Conservation (phyloP, 768 basidiomycete genomes). For the Crepidotus variabilis region DNA sequence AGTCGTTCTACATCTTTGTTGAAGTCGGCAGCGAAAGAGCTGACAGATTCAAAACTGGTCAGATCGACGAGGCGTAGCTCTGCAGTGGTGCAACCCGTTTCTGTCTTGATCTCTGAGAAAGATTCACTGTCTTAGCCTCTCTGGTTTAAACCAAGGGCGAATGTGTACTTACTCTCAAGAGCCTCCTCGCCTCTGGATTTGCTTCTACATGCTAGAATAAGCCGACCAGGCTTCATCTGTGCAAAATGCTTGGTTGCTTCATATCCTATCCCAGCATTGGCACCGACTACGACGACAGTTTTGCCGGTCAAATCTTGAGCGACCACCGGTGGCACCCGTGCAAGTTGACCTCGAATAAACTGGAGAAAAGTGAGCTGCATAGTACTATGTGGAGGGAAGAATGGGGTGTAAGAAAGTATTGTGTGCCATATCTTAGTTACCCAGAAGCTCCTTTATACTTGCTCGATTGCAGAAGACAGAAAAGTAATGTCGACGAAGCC, state of each 20-base stretch:
- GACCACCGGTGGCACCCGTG: conserved; percentile 24
- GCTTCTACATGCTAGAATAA: conserved; percentile 36
- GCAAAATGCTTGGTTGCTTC: conserved; percentile 46
- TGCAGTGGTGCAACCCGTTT: conserved; percentile 28
- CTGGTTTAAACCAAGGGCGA: neutral
- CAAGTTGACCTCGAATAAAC: neutral
- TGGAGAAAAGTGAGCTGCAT: neutral
- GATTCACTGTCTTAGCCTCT: neutral
- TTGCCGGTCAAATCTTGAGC: conserved; percentile 37
- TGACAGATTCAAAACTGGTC: conserved; percentile 35
- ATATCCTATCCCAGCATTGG: conserved; percentile 48
- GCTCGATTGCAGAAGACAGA: too few relatives aligned
- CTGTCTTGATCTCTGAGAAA: conserved; percentile 22
- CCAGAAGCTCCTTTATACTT: too few relatives aligned
- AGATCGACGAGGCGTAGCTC: conserved; percentile 42
- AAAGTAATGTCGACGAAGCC: too few relatives aligned
- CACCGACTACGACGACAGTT: conserved; percentile 43
- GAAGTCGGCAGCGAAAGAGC: conserved; percentile 30
- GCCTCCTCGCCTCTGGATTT: conserved; percentile 30
- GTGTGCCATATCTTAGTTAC: too few relatives aligned
- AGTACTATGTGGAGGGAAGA: neutral
- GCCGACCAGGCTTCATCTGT: conserved; percentile 32
- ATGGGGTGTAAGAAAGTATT: too few relatives aligned
- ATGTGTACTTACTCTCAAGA: conserved; percentile 25
- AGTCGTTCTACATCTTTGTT: conserved; percentile 29